Conservation (phyloP, 805 yeast genomes). For the Candida odintsovae region DNA sequence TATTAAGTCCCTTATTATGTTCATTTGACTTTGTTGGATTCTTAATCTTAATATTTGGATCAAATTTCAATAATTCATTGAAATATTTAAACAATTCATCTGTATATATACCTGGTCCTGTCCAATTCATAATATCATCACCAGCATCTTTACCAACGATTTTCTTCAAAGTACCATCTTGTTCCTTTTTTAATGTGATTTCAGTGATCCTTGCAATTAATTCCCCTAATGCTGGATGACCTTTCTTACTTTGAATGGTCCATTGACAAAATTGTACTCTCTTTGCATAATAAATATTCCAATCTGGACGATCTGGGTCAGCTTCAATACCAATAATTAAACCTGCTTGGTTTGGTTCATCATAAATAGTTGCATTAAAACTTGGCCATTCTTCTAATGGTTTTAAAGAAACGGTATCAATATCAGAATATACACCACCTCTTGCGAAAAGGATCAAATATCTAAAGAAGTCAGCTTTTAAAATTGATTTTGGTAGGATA, state of each 20-base stretch:
- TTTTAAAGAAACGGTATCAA: conserved; percentile 76
- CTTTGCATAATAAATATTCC: conserved; percentile 91
- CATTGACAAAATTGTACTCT: conserved; percentile 95
- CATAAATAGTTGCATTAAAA: conserved; percentile 24
- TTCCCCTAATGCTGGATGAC: conserved; percentile 86
- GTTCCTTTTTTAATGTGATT: conserved; percentile 54
- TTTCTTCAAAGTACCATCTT: conserved; percentile 38
- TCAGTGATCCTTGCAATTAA: conserved; percentile 75
- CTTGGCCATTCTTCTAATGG: conserved; percentile 77
- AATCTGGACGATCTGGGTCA: conserved; percentile 92
- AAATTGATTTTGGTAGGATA: conserved; percentile 69
- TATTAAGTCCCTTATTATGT: conserved; percentile 25
- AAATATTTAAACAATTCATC: conserved; percentile 78
- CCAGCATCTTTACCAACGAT: conserved; percentile 60
- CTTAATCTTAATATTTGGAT: conserved; percentile 4
- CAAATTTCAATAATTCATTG: conserved; percentile 36
- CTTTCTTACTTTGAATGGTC: conserved; percentile 86
- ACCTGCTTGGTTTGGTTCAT: conserved; percentile 44
- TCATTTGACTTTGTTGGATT: conserved; percentile 19
- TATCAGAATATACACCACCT: conserved; percentile 91
- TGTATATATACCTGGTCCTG: conserved; percentile 96
- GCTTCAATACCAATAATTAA: conserved; percentile 90
- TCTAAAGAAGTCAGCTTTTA: conserved; percentile 91
- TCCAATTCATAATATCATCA: conserved; percentile 85
- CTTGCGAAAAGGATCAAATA: conserved; percentile 81